Evolutionary conservation across 345 rosid species (phyloP), one percentile per base, ranked within the genome.

Genomic region (Syzygium jambos): DNA sequence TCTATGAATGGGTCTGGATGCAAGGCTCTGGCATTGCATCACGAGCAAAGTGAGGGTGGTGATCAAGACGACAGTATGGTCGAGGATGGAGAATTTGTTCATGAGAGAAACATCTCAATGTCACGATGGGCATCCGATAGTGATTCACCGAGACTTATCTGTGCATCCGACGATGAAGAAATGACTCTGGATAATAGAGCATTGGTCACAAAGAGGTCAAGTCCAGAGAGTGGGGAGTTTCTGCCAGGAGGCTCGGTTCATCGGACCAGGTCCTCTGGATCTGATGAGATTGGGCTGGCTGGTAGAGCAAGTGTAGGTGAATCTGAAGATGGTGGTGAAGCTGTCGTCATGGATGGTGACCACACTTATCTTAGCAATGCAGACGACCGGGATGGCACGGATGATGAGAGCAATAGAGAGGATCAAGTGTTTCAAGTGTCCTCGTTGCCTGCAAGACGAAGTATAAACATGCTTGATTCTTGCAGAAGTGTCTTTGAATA

Each of bases 71-170:
- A 90, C 41, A 88, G 85, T 86, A 89, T 88, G 86, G 84, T 88
- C 87, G 94, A 89, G 89, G 92, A 92, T 87, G 95, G 92, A 27
- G 92, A 88, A 61, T 84, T 92, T 88, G 78, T 86, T 52, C 92
- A 87, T 21, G 89, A 88, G 34, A 91, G 92, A 23, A 91, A 85
- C 89, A 80, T 94, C 83, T 91, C 91, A 53, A 90, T 86, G 87
- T 97, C 97, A 7, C 91, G 96, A 19, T 96, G 99, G 99, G 97
- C 91, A 46, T 93, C 94, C 15, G 93, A 89, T 46, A 77, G 86
- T n/a, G 87, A 90, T 88, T 87, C 91, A 54, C 93, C 92, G 0
- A 88, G 87, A 41, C 90, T 86, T 77, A 78, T 52, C 51, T 52
- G 82, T 51, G 13, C 87, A 34, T 88, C 86, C 41, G 90, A 88